These are phyloP conservation scores for Mycena epipterygia DNA, from an alignment of 768 basidiomycete species.

Conservation along the genomic window DNA sequence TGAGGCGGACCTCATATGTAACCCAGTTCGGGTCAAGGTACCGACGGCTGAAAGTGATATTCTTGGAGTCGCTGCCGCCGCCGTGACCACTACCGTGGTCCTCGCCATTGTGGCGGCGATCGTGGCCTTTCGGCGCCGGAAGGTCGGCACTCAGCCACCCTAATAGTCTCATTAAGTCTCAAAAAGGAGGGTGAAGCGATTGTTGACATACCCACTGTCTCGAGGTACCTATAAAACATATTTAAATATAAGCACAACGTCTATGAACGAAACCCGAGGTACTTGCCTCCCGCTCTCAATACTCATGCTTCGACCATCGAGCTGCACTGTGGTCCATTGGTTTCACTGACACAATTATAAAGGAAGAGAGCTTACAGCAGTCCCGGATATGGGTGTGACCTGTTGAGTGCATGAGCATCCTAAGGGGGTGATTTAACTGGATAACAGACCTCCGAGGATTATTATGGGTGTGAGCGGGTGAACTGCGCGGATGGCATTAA, in stretches of 20 bases:
- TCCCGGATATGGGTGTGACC: slow-evolving; percentile 87
- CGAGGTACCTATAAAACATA: slow-evolving; percentile 71
- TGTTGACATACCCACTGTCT: slow-evolving; percentile 80
- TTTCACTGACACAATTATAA: background rate
- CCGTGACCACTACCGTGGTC: slow-evolving; percentile 3
- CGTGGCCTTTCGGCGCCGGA: slow-evolving; percentile 5
- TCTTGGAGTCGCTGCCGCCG: slow-evolving; percentile 45
- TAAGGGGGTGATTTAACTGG: background rate
- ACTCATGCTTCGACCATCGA: slow-evolving; percentile 83
- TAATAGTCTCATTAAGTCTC: slow-evolving; percentile 36
- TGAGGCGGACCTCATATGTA: slow-evolving; percentile 71
- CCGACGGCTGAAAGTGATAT: slow-evolving; percentile 75
- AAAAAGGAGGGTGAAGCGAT: background rate
- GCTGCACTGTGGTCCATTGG: slow-evolving; percentile 56
- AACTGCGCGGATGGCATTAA: slow-evolving; percentile 77
- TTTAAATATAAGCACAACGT: too few species aligned
- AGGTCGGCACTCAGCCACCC: slow-evolving; percentile 74
- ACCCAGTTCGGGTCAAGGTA: slow-evolving; percentile 88
- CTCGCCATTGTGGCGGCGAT: slow-evolving; percentile 20
- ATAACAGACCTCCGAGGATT: slow-evolving; percentile 72
- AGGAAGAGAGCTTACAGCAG: slow-evolving; percentile 64
- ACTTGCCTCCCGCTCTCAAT: slow-evolving; percentile 87
- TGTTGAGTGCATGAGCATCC: background rate
- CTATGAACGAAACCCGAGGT: slow-evolving; percentile 44
- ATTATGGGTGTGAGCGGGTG: slow-evolving; percentile 85